Percentiles rank a stretch among this genome's conserved stretches.
Evolutionary conservation across 1,139 yeast genomes (phyloP).

Genomic region (Arxiozyma telluris): DNA sequence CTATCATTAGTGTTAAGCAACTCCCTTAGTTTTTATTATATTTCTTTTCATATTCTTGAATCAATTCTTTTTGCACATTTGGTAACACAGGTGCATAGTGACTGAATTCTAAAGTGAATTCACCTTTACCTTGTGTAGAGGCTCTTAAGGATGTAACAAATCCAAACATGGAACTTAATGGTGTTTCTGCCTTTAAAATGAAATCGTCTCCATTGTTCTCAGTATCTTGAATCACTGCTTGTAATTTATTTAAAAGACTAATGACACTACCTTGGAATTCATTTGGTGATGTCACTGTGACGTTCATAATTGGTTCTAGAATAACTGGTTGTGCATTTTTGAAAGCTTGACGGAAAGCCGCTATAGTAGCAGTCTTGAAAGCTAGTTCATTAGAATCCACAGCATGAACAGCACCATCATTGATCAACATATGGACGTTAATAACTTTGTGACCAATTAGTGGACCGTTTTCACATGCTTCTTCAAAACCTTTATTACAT

Average conservation of each 20-base stretch:
- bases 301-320: constrained; percentile 93
- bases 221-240: constrained; percentile 88
- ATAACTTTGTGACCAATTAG: constrained; percentile 88
- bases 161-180: constrained; percentile 92
- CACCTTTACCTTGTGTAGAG: constrained; percentile 97
- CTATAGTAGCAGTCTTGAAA: constrained; percentile 83
- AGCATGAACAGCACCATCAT: constrained; percentile 96
- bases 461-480: constrained; percentile 93
- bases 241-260: constrained; percentile 82
- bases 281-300: constrained; percentile 85
- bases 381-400: constrained; percentile 96
- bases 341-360: constrained; percentile 90
- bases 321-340: constrained; percentile 75
- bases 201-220: constrained; percentile 93
- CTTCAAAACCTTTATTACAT: constrained; percentile 93
- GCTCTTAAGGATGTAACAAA: constrained; percentile 94
- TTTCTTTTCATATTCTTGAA: constrained; percentile 70
- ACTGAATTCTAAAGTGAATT: constrained; percentile 88
- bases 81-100: constrained; percentile 88
- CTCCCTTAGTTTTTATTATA: constrained; percentile 25
- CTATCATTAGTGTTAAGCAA: background rate
- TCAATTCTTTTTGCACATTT: constrained; percentile 81
- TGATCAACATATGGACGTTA: constrained; percentile 86
- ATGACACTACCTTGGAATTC: constrained; percentile 95
- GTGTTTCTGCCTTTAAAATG: constrained; percentile 87